Evolutionary conservation across 2,329 filamentous ascomycete species (phyloP).

Genomic region (Fusarium sp.): DNA sequence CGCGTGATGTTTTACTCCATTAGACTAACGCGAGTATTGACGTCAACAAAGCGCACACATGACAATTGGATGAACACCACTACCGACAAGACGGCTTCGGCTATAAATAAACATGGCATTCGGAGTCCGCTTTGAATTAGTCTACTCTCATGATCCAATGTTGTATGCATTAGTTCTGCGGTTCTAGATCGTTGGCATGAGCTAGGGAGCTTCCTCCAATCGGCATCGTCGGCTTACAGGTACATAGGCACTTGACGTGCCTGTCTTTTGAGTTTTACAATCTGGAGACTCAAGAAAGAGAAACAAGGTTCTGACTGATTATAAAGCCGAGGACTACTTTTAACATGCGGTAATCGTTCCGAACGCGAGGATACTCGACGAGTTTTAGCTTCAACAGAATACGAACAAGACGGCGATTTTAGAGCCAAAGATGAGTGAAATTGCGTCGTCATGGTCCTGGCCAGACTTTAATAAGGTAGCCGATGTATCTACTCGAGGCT

Average conservation of each 20-base stretch:
- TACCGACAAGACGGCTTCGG: no score
- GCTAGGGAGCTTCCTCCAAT: not conserved
- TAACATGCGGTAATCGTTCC: not conserved
- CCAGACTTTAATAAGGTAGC: not conserved
- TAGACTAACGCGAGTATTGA: not conserved
- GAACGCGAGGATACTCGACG: not conserved
- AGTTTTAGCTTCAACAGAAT: fast-evolving
- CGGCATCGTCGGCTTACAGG: not conserved
- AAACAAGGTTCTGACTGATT: no score
- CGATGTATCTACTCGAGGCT: no score
- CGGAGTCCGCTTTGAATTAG: not conserved
- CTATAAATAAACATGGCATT: not conserved
- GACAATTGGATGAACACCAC: no score
- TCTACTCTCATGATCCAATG: not conserved
- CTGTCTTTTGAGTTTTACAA: not conserved
- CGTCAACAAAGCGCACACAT: not conserved
- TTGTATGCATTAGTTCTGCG: not conserved
- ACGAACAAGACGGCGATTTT: no score
- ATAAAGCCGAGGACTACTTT: fast-evolving
- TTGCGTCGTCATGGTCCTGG: not conserved
- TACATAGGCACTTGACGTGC: not conserved
- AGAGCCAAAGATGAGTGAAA: no score
- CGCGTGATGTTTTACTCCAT: not conserved
- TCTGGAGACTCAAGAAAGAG: no score
- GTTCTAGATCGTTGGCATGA: no score